Conservation (phyloP, 2,329 filamentous ascomycete genomes). For the Fusarium verticillioides region DNA sequence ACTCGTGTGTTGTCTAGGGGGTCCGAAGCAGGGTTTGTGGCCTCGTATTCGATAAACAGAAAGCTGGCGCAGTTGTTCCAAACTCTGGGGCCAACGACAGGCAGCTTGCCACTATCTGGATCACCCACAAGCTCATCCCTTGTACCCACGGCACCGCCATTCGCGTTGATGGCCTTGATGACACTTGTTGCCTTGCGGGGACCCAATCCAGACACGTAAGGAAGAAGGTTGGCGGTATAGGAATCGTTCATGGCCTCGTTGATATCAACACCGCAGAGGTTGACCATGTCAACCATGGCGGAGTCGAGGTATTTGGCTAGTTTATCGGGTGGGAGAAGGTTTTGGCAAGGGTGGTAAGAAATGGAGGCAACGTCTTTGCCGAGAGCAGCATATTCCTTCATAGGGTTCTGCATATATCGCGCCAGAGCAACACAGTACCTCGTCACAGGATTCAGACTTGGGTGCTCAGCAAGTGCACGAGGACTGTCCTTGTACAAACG, state of each 20-base stretch:
- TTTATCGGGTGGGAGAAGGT: slow-evolving; percentile 88
- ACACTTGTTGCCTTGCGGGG: slow-evolving; percentile 87
- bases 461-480: slow-evolving; percentile 82
- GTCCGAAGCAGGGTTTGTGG: slow-evolving; percentile 83
- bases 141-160: slow-evolving; percentile 85
- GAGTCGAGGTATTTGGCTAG: slow-evolving; percentile 88
- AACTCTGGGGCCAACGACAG: slow-evolving; percentile 87
- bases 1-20: slow-evolving; percentile 97
- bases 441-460: slow-evolving; percentile 79
- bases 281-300: slow-evolving; percentile 99
- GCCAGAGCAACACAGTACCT: slow-evolving; percentile 92
- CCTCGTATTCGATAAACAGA: slow-evolving; percentile 87
- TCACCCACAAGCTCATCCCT: slow-evolving; percentile 91
- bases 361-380: slow-evolving; percentile 89
- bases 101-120: slow-evolving; percentile 78
- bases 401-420: slow-evolving; percentile 91
- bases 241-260: slow-evolving; percentile 87
- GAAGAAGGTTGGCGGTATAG: slow-evolving; percentile 87
- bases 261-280: slow-evolving; percentile 93
- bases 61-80: slow-evolving; percentile 99
- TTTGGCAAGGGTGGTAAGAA: slow-evolving; percentile 89
- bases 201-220: slow-evolving; percentile 90
- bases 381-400: slow-evolving; percentile 95
- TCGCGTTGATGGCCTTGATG: slow-evolving; percentile 84
- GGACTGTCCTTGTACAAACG: slow-evolving; percentile 92